These are phyloP conservation scores for Agaricus sinodeliciosus DNA, from an alignment of 768 basidiomycete genomes.

Conservation along the genomic window DNA sequence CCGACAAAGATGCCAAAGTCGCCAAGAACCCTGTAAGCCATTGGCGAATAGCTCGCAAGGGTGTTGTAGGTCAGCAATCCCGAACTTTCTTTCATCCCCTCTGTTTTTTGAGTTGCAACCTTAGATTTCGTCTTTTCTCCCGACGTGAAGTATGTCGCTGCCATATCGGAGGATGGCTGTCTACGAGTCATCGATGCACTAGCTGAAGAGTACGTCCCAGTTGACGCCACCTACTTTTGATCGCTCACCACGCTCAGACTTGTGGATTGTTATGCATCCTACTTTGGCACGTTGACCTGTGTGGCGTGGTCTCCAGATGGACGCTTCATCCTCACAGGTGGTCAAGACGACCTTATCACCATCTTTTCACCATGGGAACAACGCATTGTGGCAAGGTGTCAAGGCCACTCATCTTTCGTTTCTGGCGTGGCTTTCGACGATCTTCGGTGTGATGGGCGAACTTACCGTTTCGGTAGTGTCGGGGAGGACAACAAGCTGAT, in stretches of 20 bases:
- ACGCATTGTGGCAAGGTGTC: slow-evolving; percentile 90
- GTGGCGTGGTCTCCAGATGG: slow-evolving; percentile 96
- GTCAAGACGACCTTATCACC: slow-evolving; percentile 94
- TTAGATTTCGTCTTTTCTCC: slow-evolving; percentile 91
- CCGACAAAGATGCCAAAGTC: slow-evolving; percentile 61
- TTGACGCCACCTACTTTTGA: neutral
- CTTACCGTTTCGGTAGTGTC: slow-evolving; percentile 92
- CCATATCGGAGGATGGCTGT: slow-evolving; percentile 89
- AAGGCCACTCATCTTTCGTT: slow-evolving; percentile 95
- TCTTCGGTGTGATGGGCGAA: slow-evolving; percentile 79
- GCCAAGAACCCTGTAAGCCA: slow-evolving; percentile 88
- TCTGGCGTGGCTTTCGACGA: slow-evolving; percentile 87
- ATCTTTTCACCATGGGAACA: slow-evolving; percentile 95
- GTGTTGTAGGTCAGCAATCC: slow-evolving; percentile 56
- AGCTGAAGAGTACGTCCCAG: slow-evolving; percentile 64
- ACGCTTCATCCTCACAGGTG: slow-evolving; percentile 89
- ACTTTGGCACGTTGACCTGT: slow-evolving; percentile 88
- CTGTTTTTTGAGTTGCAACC: neutral
- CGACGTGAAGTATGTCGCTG: slow-evolving; percentile 85
- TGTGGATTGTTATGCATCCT: slow-evolving; percentile 91
- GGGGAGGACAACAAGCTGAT: slow-evolving; percentile 97
- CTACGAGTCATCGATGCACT: slow-evolving; percentile 85
- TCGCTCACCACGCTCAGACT: slow-evolving; percentile 42
- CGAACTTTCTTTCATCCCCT: neutral
- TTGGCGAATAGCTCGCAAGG: slow-evolving; percentile 71